These are phyloP conservation scores for Asparagopsis taxiformis DNA, from an alignment of 31 red algal species.

Conservation along the genomic window DNA sequence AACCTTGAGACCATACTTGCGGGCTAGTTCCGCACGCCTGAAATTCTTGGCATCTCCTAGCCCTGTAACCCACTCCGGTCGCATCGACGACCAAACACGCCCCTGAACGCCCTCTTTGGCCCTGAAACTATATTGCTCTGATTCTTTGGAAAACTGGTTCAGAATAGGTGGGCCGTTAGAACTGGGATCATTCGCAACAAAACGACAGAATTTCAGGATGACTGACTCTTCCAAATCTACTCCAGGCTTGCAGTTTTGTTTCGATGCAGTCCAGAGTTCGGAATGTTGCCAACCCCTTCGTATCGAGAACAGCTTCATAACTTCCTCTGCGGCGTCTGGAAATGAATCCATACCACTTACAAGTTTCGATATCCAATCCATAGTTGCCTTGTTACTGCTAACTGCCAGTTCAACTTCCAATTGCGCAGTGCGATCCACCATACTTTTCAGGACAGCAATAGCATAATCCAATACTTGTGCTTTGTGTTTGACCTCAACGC, in stretches of 20 bases:
- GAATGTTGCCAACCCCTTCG: constrained; percentile 66
- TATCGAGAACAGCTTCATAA: constrained; percentile 69
- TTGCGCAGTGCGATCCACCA: constrained; percentile 67
- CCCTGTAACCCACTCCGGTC: constrained; percentile 83
- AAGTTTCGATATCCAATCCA: constrained; percentile 72
- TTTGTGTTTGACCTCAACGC: constrained; percentile 79
- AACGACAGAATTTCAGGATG: constrained; percentile 26
- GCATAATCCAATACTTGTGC: constrained; percentile 89
- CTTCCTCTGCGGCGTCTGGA: constrained; percentile 56
- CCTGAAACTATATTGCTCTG: constrained; percentile 34
- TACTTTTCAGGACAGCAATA: constrained; percentile 47
- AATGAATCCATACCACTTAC: constrained; percentile 50
- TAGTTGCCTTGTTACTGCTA: constrained; percentile 64
- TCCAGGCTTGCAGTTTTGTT: not conserved
- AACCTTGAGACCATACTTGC: constrained; percentile 61
- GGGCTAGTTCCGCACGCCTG: constrained; percentile 44
- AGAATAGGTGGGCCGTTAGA: not conserved
- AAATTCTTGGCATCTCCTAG: constrained; percentile 69
- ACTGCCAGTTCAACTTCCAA: constrained; percentile 82
- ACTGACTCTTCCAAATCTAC: constrained; percentile 16
- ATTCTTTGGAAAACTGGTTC: constrained; percentile 55
- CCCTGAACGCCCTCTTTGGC: constrained; percentile 71
- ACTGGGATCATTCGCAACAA: constrained; percentile 29
- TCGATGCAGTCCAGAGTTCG: constrained; percentile 67
- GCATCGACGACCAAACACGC: constrained; percentile 80